Conservation (phyloP, 352 stramenopile genomes). For the Elongisporangium undulatum region DNA sequence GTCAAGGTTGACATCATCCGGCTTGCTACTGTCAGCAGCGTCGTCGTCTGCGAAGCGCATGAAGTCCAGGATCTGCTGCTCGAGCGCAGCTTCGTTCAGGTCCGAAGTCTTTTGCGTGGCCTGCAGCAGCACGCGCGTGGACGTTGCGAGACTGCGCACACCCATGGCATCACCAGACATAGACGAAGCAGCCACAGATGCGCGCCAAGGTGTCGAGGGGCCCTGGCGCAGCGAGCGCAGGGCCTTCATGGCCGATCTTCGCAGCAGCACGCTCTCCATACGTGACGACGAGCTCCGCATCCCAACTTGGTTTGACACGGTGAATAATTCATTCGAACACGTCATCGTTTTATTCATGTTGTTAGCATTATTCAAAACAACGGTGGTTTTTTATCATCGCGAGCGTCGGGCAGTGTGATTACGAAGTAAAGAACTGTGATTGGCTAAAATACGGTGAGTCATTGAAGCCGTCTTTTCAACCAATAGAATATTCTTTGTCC, state of each 20-base stretch:
- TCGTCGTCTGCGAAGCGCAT: slow-evolving; percentile 39
- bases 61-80: slow-evolving; percentile 71
- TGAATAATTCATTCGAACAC: neutral
- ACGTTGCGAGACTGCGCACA: neutral
- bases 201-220: neutral
- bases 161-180: neutral
- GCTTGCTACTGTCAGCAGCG: neutral
- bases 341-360: neutral
- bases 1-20: slow-evolving; percentile 3
- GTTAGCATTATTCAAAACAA: too few relatives aligned
- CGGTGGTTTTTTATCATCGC: neutral
- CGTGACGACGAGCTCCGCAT: neutral
- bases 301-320: neutral
- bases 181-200: neutral
- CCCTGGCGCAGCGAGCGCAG: neutral
- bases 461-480: neutral
- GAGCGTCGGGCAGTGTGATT: neutral
- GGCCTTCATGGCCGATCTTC: neutral
- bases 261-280: neutral
- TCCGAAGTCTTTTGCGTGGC: slow-evolving; percentile 23
- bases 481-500: neutral
- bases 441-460: neutral
- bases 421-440: neutral
- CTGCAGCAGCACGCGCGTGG: neutral
- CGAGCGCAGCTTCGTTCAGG: slow-evolving; percentile 45